Base-by-base conservation (phyloP, 2,329 filamentous ascomycete species). In the Gaeumannomyces tritici region DNA sequence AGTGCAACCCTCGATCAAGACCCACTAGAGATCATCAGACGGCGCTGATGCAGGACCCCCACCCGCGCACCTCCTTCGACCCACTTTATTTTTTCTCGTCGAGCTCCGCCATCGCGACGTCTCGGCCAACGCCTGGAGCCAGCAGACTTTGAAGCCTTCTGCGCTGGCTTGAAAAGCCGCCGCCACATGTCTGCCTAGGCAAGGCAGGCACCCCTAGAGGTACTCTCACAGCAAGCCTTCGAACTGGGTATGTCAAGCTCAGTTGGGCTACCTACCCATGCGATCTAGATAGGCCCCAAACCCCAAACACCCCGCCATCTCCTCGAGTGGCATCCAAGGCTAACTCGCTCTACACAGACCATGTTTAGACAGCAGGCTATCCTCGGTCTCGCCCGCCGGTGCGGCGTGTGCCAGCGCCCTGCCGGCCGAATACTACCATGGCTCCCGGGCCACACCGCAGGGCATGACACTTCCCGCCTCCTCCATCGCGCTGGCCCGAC, bases 401-500 rank as follows among this genome's bases (percentile, higher is more conserved):
- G 42, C 42, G 21, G 21, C 18, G 21, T 21, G 42, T 21, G 42
- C 4, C 21, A 51, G 7, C 18, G 42, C 42, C n/a, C 42, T 3
- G 42, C 42, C 6, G 42, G 42, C 21, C 42, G 42, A n/a, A 24
- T 51, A n/a, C 42, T 51, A 13, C 3, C 42, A 24, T 51, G 42
- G 42, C 3, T 7, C 21, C 9, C 42, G 42, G 24, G 42, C 42
- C 42, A 21, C 42, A 21, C 21, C 42, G 42, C 42, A 5, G 21
- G 42, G 7, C 42, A 51, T n/a, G 18, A n/a, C 42, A 18, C 28
- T 6, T 21, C 28, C 28, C 56, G 28, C 55, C 13, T 35, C 56
- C 9, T 29, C 59, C 61, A 75, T 60, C 72, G 72, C 55, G 74
- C 73, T 1, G 73, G 73, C 1, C 70, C 68, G 31, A 67, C 63